phyloP scores from a whole-genome alignment of 345 rosid genomes.

The Geranium brycei region DNA sequence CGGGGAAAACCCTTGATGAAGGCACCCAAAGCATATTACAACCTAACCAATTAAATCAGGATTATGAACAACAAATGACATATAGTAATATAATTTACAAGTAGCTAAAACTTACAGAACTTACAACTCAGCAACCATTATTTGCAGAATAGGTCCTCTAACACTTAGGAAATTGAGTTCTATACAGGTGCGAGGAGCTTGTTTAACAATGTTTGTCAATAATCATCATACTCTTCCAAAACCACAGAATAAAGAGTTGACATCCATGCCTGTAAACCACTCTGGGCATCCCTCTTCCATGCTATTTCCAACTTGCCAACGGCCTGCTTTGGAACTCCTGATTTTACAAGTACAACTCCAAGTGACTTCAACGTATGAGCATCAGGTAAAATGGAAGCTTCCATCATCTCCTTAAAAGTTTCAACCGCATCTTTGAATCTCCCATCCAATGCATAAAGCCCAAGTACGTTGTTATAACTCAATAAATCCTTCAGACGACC shows the following conservation, averaged over 20 bases:
- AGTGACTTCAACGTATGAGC: constrained; percentile 16
- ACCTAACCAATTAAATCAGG: no score
- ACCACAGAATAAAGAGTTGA: constrained; percentile 40
- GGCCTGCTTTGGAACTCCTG: constrained; percentile 56
- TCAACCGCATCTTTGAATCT: constrained; percentile 70
- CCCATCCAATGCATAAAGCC: constrained; percentile 66
- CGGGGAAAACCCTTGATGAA: no score
- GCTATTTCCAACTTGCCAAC: constrained; percentile 34
- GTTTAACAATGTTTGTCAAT: no score
- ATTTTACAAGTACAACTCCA: constrained; percentile 24
- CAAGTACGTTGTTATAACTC: constrained; percentile 64
- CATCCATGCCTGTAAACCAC: constrained; percentile 47
- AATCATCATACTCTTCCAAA: constrained; percentile 33
- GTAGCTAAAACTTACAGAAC: no score
- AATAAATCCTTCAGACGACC: constrained; percentile 43
- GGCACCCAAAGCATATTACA: no score
- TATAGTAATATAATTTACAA: no score
- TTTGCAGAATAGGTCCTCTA: no score
- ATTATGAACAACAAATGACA: no score
- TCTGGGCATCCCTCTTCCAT: constrained; percentile 34
- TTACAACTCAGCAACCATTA: no score
- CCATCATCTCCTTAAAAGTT: constrained; percentile 65
- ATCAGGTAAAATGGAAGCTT: constrained; percentile 59
- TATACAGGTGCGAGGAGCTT: no score
- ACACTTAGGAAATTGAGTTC: no score